Evolutionary conservation across 192 early-diverging fungal genomes (phyloP), one percentile per base, ranked within the genome.

Genomic region (Backusella morwellensis): DNA sequence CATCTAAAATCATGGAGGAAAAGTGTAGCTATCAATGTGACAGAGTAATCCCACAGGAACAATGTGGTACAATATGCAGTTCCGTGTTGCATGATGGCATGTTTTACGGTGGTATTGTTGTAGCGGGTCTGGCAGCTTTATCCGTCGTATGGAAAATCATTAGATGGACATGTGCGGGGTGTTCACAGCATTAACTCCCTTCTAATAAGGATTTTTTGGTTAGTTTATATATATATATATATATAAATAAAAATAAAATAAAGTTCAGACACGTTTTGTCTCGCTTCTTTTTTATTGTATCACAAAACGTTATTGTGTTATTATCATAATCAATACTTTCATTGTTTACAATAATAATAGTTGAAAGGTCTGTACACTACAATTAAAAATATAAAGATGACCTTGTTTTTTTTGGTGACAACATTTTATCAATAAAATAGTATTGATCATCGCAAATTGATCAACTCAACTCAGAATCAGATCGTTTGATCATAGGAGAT

Each of bases 71-170:
- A 8, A 50, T 78, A 11, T 75, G 80, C 66, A 72, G 50, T 47
- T 68, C 69, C n/a, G 47, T 77, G 1, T 17, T 77, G 29, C 74
- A 82, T 44, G 70, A 82, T 68, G 80, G 34, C 42, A 26, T 82
- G 35, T 75, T 82, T 35, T 82, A 82, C 72, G 76, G 76, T 42
- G 80, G 80, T 59, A 78, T 78, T 38, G 80, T n/a, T 56, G 77
- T 82, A 42, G 70, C 80, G 0, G 68, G 44, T 17, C 69, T 82
- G n/a, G 80, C 80, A 40, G 80, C 70, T 3, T 74, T 82, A 47
- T 52, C 72, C 29, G 32, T 75, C 8, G 50, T 82, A 17, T 82
- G 80, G 80, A 52, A 42, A 12, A 23, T 72, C 1, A 35, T 77
- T 26, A 72, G 72, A 66, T 82, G 80, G 80, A 72, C 42, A 3